Conservation (phyloP, 2,329 filamentous ascomycete genomes). For the Macrophomina phaseolina region DNA sequence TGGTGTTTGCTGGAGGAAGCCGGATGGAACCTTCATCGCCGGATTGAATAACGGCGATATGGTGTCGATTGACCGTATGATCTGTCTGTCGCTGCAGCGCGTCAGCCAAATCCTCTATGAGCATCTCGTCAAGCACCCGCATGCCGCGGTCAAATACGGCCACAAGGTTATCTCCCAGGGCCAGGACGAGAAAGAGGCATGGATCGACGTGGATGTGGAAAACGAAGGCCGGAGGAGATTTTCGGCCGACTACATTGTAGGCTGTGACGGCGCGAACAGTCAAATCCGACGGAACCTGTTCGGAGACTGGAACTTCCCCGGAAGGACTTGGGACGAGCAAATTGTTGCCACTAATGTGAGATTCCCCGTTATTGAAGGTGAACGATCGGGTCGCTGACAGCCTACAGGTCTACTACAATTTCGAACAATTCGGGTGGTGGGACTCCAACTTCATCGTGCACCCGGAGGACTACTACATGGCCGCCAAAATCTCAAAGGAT, state of each 20-base stretch:
- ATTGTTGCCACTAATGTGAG: slow-evolving; percentile 65
- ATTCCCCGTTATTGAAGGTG: neutral
- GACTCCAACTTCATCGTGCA: slow-evolving; percentile 65
- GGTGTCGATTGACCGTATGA: slow-evolving; percentile 27
- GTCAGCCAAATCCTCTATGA: slow-evolving; percentile 23
- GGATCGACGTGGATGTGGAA: slow-evolving; percentile 28
- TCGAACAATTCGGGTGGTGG: slow-evolving; percentile 58
- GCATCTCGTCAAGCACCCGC: slow-evolving; percentile 2
- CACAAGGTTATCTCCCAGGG: slow-evolving; percentile 28
- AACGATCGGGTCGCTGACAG: neutral
- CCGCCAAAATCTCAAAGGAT: slow-evolving; percentile 60
- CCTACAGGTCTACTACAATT: slow-evolving; percentile 62
- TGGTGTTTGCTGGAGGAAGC: slow-evolving; percentile 50
- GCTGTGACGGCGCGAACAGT: slow-evolving; percentile 72
- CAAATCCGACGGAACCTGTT: slow-evolving; percentile 52
- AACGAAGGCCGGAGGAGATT: slow-evolving; percentile 13
- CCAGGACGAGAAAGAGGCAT: slow-evolving; percentile 29
- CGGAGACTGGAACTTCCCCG: slow-evolving; percentile 51
- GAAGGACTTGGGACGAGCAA: slow-evolving; percentile 63
- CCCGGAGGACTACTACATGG: slow-evolving; percentile 64
- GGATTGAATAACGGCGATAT: slow-evolving; percentile 14
- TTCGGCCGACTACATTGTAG: slow-evolving; percentile 60
- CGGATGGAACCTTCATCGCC: slow-evolving; percentile 30
- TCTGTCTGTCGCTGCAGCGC: slow-evolving; percentile 27
- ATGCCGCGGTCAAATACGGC: slow-evolving; percentile 23